A percentile compares a stretch with the other conserved stretches of the same genome.
Evolutionary conservation across 108 stramenopile species (phyloP).

Genomic region (Cyclotella choctawhatcheeana): DNA sequence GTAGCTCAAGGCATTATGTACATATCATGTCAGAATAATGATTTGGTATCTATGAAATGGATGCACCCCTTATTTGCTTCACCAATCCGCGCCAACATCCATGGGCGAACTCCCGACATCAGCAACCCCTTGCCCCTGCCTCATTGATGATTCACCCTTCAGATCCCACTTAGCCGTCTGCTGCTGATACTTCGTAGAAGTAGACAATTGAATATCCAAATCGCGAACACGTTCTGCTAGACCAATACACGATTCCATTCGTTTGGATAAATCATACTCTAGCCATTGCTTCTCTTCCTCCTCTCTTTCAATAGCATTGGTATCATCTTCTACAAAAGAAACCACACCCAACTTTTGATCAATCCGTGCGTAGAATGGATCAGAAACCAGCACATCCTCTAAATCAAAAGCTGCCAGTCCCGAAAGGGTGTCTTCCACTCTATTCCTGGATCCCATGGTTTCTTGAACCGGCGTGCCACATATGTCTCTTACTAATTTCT

Average conservation of each 20-base stretch:
- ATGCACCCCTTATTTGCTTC: no score
- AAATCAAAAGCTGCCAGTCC: constrained; percentile 42
- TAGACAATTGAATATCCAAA: constrained; percentile 61
- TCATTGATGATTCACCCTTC: constrained; percentile 16
- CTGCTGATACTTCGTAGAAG: constrained; percentile 54
- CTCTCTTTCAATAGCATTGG: constrained; percentile 46
- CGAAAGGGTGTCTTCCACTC: constrained; percentile 39
- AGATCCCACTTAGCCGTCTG: constrained; percentile 29
- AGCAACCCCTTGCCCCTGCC: constrained; percentile 32
- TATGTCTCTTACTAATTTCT: constrained; percentile 24
- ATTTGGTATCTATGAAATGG: no score
- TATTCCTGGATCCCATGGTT: constrained; percentile 5
- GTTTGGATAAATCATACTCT: constrained; percentile 33
- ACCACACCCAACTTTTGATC: constrained; percentile 51
- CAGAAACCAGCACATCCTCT: constrained; percentile 31
- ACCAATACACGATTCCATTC: constrained; percentile 47
- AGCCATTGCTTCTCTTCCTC: constrained; percentile 40
- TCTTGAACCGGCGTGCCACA: constrained; percentile 17
- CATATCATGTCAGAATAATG: no score
- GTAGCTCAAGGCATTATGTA: not conserved
- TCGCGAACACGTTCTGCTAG: constrained; percentile 55
- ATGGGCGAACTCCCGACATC: constrained; percentile 34
- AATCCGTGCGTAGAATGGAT: constrained; percentile 35
- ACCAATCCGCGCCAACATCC: constrained; percentile 36
- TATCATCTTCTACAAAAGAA: constrained; percentile 65